Evolutionary conservation across 805 yeast genomes (phyloP).

Genomic region (Yamadazyma insecticola): DNA sequence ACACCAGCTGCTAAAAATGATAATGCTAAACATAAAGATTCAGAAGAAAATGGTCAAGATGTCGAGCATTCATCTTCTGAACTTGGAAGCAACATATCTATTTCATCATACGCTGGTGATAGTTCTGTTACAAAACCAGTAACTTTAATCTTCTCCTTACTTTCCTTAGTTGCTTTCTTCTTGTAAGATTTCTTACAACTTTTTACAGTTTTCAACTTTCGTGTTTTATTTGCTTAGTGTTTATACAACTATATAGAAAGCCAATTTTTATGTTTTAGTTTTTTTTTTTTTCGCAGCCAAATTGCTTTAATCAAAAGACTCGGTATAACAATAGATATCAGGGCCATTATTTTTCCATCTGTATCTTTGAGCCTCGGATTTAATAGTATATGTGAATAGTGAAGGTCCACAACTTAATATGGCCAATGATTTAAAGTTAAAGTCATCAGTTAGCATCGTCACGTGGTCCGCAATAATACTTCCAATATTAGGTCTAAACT

Average conservation of each 20-base stretch:
- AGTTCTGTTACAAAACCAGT: constrained; percentile 5
- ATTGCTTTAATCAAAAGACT: constrained; percentile 16
- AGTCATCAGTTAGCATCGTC: constrained; percentile 9
- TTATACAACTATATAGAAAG: too few species aligned
- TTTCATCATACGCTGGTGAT: constrained; percentile 2
- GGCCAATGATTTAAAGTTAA: constrained; percentile 27
- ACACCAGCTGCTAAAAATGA: constrained; percentile 4
- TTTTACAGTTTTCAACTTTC: background rate
- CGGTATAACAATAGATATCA: constrained; percentile 39
- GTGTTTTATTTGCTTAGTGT: background rate
- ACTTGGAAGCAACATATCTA: constrained; percentile 17
- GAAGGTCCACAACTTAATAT: constrained; percentile 39
- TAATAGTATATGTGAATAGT: constrained; percentile 24
- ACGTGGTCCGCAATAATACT: constrained; percentile 13
- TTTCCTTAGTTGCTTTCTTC: constrained; percentile 7
- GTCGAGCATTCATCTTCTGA: too few species aligned
- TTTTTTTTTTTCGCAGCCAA: background rate
- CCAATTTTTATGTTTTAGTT: background rate
- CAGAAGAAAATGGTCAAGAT: too few species aligned
- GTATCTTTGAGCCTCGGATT: constrained; percentile 23
- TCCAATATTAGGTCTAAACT: constrained; percentile 17
- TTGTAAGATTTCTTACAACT: constrained; percentile 2
- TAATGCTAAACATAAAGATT: constrained; percentile 3
- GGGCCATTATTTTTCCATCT: constrained; percentile 26
- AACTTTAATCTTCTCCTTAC: constrained; percentile 1